Base-by-base conservation (phyloP, 78 protist genomes). In the Dictyostelium intermedium region DNA sequence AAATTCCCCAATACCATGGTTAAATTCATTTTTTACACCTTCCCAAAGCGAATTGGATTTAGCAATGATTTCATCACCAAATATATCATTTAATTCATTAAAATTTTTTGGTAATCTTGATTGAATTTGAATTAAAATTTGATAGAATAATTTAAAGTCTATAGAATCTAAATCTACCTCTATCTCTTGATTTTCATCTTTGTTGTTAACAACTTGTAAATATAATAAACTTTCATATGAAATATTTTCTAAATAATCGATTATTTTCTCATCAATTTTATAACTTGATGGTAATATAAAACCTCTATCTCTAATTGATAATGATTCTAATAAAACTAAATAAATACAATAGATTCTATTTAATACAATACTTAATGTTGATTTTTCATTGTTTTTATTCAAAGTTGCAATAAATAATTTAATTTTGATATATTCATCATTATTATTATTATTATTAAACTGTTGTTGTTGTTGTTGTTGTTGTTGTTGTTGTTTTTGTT, bases 91-190 rank as follows among this genome's bases (percentile, higher is more conserved):
- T 30, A 80, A 41, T 16, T 47, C 69, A 5, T 41, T 6, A 1
- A 14, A 2, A 18, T 11, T 18, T 34, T 72, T 72, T 35, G 25
- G 25, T 47, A 10, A 30, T 14, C n/a, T 80, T 1, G 11, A 11
- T 47, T 80, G 84, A 30, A 80, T 30, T 30, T 35, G 84, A 23
- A 37, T 35, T 30, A 82, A 5, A 60, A 60, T 32, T 32, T 35
- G 39, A 37, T 41, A 50, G 61, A 82, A 82, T 35, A 82, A 82
- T 82, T 82, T 82, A 60, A 41, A 82, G 35, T 82, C 87, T 7
- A 82, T 34, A 16, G 23, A 82, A 60, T 82, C 87, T 20, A 82
- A 82, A 60, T 60, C 27, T 10, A 81, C 32, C 3, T 0, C 13
- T 81, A 39, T 39, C 43, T 81, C 35, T 7, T 23, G 43, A 4